Evolutionary conservation across 2,329 filamentous ascomycete genomes (phyloP).

Genomic region (Calonectria crousiana): DNA sequence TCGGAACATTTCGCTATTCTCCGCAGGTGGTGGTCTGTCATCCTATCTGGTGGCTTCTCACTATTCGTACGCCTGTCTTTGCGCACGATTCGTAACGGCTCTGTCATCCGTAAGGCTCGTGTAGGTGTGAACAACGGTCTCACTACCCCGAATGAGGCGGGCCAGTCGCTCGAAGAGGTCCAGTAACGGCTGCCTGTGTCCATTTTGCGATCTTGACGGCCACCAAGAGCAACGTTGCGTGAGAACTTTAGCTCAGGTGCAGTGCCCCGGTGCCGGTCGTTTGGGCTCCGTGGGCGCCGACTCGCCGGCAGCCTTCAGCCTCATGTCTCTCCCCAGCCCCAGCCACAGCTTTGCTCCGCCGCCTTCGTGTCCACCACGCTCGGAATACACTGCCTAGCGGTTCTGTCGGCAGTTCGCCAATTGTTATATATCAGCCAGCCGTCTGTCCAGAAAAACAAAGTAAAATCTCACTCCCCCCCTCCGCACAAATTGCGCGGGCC

Average conservation of each 20-base stretch:
- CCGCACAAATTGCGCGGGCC: background rate
- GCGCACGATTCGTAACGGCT: conserved; percentile 8
- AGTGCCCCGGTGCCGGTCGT: background rate
- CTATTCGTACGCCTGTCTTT: background rate
- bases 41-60: background rate
- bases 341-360: conserved; percentile 20
- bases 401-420: background rate
- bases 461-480: background rate
- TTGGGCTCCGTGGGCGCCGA: background rate
- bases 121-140: background rate
- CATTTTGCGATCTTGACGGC: conserved; percentile 19
- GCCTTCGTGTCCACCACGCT: background rate
- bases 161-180: background rate
- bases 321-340: conserved; percentile 17
- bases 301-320: conserved; percentile 32
- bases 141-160: conserved; percentile 15
- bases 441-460: background rate
- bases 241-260: conserved; percentile 25
- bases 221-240: conserved; percentile 39
- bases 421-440: conserved; percentile 20
- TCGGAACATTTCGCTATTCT: conserved; percentile 14
- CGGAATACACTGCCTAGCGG: conserved; percentile 6
- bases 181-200: background rate
- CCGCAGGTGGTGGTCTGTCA: background rate
- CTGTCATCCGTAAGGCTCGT: conserved; percentile 11